Evolutionary conservation across 129 eudicot genomes (phyloP), one percentile per base, ranked within the genome.

Genomic region (Oenanthe sinensis): DNA sequence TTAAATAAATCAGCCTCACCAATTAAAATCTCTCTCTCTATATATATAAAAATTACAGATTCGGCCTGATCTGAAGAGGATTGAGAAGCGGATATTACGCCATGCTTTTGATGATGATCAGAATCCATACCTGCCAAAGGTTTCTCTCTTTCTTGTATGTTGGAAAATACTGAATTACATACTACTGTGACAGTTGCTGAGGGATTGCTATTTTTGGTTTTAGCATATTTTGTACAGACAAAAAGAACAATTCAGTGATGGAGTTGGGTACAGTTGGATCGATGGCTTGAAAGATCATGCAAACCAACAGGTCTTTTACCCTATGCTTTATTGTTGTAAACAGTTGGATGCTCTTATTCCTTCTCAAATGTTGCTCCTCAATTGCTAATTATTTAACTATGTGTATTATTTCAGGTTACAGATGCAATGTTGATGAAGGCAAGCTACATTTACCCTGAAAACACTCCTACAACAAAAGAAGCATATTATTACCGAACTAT

Each of bases 231-330:
- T 96, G 83, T 96, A 96, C 92, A 88, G 99, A 85, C 97, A 96
- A 85, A 96, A 96, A 87, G 99, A 96, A 81, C 99, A 96, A 82
- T 96, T 96, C 84, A 96, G 97, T 84, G 99, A 96, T 83, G 97
- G 99, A 79, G 99, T 96, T 75, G 99, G 97, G 47, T 96, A 96
- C 89, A 92, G 97, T 80, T 96, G 99, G 99, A 96, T 96, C 72
- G 99, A 96, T 86, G 97, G 99, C 74, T 79, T 96, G 88, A 92
- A 89, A 83, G 97, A 96, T 73, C 97, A 96, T 80, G 95, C 99
- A 74, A 85, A 89, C 88, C 79, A 81, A 76, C 91, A 84, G 91
- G 97, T 37, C 47, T 60, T 60, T 24, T 13, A n/a, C 68, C 68
- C n/a, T 60, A 48, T 44, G 43, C 60, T 67, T 46, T 7, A 13